Base-by-base conservation (phyloP, 1,284 basidiomycete species). In the Somion occarium region DNA sequence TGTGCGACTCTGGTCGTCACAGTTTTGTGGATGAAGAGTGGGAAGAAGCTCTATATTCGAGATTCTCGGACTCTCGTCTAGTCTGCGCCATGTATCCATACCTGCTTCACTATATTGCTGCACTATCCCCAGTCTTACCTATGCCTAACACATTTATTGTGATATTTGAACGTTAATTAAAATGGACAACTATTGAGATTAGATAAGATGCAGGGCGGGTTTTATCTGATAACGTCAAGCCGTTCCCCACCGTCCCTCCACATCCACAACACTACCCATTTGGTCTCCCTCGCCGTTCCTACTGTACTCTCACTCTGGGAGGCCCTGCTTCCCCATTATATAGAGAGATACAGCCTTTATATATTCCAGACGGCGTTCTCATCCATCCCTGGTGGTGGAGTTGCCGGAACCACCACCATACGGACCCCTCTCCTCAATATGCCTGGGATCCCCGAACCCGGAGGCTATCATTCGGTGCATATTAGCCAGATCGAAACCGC, bases 1-100 rank as follows among this genome's bases (percentile, higher is more conserved):
- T 55, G 74, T n/a, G 49, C 83, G 51, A 81, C 83, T 9, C 64
- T 87, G 44, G 48, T 75, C 4, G 71, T 74, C 26, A 85, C 86
- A 12, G 74, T 81, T 55, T 57, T 80, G 55, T 89, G 86, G 85
- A 68, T 85, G 57, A 69, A 69, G 18, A 69, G 69, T 26, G 73
- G 68, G 51, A 73, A 71, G 59, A 69, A 70, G 59, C 68, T 63
- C 50, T 69, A 72, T 60, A 71, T 77, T 58, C 73, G 73, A 63
- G 71, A 73, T 61, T 74, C 72, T 44, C 62, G 69, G 60, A 72
- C 71, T 55, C 62, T 72, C 48, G 68, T 70, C n/a, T 71, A 62
- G 59, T 27, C 26, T 37, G 22, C 30, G 7, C 15, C 15, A 15
- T 34, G 30, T 34, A 34, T 34, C 30, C 15, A 34, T 34, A 34